A percentile compares a stretch with the other conserved stretches of the same genome.
Conservation (phyloP, 306 rosid genomes). For the Medicago arabica region DNA sequence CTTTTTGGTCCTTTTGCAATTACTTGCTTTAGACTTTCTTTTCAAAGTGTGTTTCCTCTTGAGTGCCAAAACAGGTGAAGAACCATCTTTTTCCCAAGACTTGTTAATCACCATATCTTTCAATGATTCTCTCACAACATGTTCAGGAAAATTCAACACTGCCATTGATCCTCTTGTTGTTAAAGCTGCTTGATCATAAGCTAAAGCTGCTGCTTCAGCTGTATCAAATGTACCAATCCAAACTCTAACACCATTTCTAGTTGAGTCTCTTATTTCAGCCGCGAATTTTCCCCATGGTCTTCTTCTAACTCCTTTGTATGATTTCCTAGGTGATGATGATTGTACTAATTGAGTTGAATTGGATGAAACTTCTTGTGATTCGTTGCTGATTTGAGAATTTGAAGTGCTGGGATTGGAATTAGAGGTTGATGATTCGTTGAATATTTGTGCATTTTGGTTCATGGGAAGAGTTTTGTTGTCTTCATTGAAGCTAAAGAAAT, state of each 20-base stretch:
- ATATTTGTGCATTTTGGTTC: neutral
- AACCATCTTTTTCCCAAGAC: constrained; percentile 45
- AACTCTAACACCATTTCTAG: constrained; percentile 77
- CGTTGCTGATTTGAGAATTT: constrained; percentile 20
- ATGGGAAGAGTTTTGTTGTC: constrained; percentile 13
- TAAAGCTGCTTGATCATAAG: constrained; percentile 94
- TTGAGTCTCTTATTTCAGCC: constrained; percentile 92
- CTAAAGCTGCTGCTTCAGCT: constrained; percentile 87
- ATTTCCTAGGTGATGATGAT: constrained; percentile 14
- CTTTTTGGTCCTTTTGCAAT: constrained; percentile 36
- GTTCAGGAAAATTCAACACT: constrained; percentile 75
- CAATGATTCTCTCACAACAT: constrained; percentile 56
- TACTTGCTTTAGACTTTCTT: constrained; percentile 31
- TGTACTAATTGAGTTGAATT: neutral
- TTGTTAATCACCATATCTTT: constrained; percentile 42
- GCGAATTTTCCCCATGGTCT: constrained; percentile 98
- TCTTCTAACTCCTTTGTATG: constrained; percentile 72
- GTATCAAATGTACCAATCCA: constrained; percentile 97
- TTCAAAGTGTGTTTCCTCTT: constrained; percentile 58
- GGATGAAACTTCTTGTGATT: constrained; percentile 53
- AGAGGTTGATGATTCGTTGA: constrained; percentile 35
- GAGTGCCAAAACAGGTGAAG: constrained; percentile 79
- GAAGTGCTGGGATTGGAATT: constrained; percentile 39
- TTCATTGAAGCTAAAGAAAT: constrained; percentile 44
- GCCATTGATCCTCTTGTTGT: constrained; percentile 71